phyloP scores from a whole-genome alignment of 1,284 basidiomycete species.

The Trichosporon faecale region DNA sequence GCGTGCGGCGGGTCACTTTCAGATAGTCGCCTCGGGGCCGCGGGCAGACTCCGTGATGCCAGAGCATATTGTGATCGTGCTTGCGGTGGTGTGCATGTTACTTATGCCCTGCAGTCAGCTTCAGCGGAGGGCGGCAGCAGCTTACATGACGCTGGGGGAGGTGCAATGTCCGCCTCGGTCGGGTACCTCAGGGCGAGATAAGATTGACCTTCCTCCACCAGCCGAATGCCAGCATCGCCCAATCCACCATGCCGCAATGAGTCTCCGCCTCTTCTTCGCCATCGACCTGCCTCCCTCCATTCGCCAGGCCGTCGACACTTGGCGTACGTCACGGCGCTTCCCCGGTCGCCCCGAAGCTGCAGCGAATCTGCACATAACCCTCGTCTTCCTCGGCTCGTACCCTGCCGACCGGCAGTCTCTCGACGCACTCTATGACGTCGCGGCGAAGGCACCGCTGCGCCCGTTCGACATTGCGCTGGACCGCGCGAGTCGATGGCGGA shows the following conservation, averaged over 20 bases:
- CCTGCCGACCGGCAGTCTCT: neutral
- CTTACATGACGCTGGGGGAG: neutral
- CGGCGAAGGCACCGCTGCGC: neutral
- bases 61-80: too few relatives aligned
- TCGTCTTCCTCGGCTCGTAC: conserved; percentile 11
- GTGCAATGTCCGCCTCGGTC: neutral
- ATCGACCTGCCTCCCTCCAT: conserved; percentile 6
- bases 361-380: conserved; percentile 14
- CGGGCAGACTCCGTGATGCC: too few relatives aligned
- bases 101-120: too few relatives aligned
- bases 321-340: neutral
- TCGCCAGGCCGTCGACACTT: neutral
- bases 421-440: neutral
- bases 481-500: neutral
- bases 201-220: neutral
- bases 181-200: neutral
- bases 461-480: conserved; percentile 3
- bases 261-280: conserved; percentile 13
- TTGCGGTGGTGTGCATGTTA: too few relatives aligned
- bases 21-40: too few relatives aligned
- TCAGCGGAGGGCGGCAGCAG: too few relatives aligned
- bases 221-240: neutral
- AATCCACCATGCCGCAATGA: neutral
- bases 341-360: neutral
- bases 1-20: too few relatives aligned